phyloP scores from a whole-genome alignment of 768 basidiomycete genomes.

The Tylopilus cervinicoccineus region DNA sequence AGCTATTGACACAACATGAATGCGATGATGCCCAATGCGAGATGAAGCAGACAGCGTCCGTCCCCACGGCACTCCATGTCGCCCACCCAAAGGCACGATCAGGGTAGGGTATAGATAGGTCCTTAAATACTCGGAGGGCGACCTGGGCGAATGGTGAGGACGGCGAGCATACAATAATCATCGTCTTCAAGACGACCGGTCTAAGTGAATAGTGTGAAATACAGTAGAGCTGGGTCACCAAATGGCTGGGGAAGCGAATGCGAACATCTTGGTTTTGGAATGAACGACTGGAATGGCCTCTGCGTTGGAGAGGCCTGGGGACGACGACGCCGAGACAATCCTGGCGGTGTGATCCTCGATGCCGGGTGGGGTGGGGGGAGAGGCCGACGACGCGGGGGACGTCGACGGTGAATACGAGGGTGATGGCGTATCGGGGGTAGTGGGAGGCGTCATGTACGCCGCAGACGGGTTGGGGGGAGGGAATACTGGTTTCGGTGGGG shows the following conservation, averaged over 20 bases:
- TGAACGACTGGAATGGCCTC: conserved; percentile 30
- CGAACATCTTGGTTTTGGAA: conserved; percentile 58
- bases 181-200: conserved; percentile 30
- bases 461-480: conserved; percentile 10
- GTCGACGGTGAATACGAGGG: conserved; percentile 48
- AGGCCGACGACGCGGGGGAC: conserved; percentile 59
- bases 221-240: conserved; percentile 44
- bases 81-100: conserved; percentile 19
- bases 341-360: conserved; percentile 48
- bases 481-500: conserved; percentile 28
- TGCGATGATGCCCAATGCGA: conserved; percentile 27
- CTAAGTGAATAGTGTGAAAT: conserved; percentile 21
- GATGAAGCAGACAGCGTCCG: conserved; percentile 26
- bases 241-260: conserved; percentile 54
- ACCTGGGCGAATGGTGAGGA: conserved; percentile 3
- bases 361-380: conserved; percentile 55
- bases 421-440: conserved; percentile 52
- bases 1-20: conserved; percentile 37
- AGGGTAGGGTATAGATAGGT: conserved; percentile 31
- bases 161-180: conserved; percentile 21
- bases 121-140: conserved; percentile 27
- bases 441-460: conserved; percentile 28
- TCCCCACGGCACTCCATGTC: conserved; percentile 23
- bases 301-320: conserved; percentile 24
- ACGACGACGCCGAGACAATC: conserved; percentile 41